Base-by-base conservation (phyloP, 2,329 filamentous ascomycete genomes). In the Verticillium nonalfalfae region DNA sequence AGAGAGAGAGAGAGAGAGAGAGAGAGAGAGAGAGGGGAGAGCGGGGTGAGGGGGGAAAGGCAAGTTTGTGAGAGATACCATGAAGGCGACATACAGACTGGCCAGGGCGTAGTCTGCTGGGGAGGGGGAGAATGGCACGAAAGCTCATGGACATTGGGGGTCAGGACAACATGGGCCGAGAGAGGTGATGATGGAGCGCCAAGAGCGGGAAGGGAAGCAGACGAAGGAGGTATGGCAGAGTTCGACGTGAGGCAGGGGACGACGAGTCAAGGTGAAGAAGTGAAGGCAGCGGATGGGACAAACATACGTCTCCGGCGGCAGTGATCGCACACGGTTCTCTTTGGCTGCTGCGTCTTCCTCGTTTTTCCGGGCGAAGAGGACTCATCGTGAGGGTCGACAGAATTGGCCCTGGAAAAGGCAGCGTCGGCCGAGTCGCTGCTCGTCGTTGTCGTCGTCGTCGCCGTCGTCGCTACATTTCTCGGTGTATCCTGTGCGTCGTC, bases 241-340 rank as follows among this genome's bases (percentile, higher is more conserved):
- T 26, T 26, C 26, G 26, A 4, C 26, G 4, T 26, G 26, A 26
- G 26, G 26, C 26, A 26, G 26, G 26, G 26, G 26, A 26, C 26
- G 26, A 26, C 26, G 26, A 26, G 26, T 10, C 7, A 18, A 11
- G 45, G n/a, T 9, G 21, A 21, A n/a, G 21, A 21, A n/a, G 40
- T 7, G 11, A 50, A 50, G n/a, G 9, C 45, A 50, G 45, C 7
- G 3, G 45, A 50, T 21, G 45, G n/a, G 7, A 15, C 14, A 45
- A 45, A 71, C 76, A 64, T 73, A 78, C 78, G 70, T 65, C 77
- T 71, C 65, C 75, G 69, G 59, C 78, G 74, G 67, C 78, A 80
- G 64, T 79, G 76, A 63, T 80, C 78, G 66, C 78, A 80, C 38
- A 79, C 77, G 35, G 73, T 78, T 40, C 76, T 72, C 63, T 72